A percentile compares a stretch with the other conserved stretches of the same genome.
These are phyloP conservation scores for Didymella lethalis DNA, from an alignment of 2,329 filamentous ascomycete genomes.

Conservation along the genomic window DNA sequence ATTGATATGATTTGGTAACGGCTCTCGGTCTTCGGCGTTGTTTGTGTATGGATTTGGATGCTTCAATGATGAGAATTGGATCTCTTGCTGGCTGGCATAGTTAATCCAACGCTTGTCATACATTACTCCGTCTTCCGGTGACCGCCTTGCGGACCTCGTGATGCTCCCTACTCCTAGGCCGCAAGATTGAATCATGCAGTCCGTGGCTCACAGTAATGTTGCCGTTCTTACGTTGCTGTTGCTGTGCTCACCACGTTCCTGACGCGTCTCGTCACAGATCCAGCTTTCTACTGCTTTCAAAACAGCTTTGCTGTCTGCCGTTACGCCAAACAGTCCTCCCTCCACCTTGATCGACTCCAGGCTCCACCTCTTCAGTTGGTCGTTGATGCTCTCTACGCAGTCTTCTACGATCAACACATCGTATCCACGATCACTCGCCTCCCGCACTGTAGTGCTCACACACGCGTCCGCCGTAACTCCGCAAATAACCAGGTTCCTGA, in stretches of 20 bases:
- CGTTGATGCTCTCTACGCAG: constrained; percentile 48
- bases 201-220: background rate
- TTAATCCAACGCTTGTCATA: constrained; percentile 37
- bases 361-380: constrained; percentile 42
- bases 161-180: background rate
- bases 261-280: constrained; percentile 12
- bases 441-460: constrained; percentile 63
- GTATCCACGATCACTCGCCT: constrained; percentile 64
- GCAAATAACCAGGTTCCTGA: constrained; percentile 62
- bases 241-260: background rate
- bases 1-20: constrained; percentile 39
- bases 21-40: constrained; percentile 46
- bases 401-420: constrained; percentile 63
- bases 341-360: constrained; percentile 39
- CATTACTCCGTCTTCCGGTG: background rate
- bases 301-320: constrained; percentile 31
- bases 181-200: too few relatives aligned
- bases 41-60: constrained; percentile 36
- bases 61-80: constrained; percentile 36
- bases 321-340: constrained; percentile 43
- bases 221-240: background rate
- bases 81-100: constrained; percentile 35
- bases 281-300: constrained; percentile 37
- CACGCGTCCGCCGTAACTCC: constrained; percentile 66
- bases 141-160: background rate